These are phyloP conservation scores for Podosphaera fusca DNA, from an alignment of 2,329 filamentous ascomycete genomes.

Conservation along the genomic window DNA sequence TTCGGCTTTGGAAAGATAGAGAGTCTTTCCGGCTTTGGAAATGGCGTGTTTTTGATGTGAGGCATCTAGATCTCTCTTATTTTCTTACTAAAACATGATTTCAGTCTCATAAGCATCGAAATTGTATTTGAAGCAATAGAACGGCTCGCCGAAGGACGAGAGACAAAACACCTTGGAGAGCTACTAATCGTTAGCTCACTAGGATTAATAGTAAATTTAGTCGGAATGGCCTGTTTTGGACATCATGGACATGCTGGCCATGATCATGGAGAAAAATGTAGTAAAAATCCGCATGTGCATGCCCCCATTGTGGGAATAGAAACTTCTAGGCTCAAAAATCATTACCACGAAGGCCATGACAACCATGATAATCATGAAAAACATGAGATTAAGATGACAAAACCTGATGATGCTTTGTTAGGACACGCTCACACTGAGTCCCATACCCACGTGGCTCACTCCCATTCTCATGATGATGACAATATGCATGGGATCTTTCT, in stretches of 20 bases:
- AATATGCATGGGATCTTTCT: constrained; percentile 98
- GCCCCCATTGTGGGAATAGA: constrained; percentile 5
- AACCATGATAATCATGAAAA: constrained; percentile 11
- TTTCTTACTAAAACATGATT: constrained; percentile 6
- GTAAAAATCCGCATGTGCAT: constrained; percentile 14
- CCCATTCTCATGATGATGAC: constrained; percentile 59
- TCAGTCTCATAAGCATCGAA: constrained; percentile 73
- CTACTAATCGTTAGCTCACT: constrained; percentile 71
- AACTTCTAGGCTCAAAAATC: constrained; percentile 5
- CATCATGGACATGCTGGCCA: constrained; percentile 22
- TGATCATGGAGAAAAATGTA: constrained; percentile 10
- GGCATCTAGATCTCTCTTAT: constrained; percentile 12
- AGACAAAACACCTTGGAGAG: constrained; percentile 67
- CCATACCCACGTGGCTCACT: constrained; percentile 17
- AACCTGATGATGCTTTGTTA: not conserved
- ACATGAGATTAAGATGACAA: too few relatives aligned
- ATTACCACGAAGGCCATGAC: constrained; percentile 16
- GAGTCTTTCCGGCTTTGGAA: constrained; percentile 85
- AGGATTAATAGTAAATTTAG: constrained; percentile 71
- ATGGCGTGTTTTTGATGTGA: constrained; percentile 81
- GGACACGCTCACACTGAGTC: constrained; percentile 5
- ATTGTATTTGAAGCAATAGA: constrained; percentile 91
- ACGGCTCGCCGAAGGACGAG: constrained; percentile 57
- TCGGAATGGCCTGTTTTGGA: constrained; percentile 40
- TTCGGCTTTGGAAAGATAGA: constrained; percentile 96